A percentile compares a stretch with the other conserved stretches of the same genome.
Evolutionary conservation across 495 filamentous ascomycete genomes (phyloP).

Genomic region (Neurospora pannonica): DNA sequence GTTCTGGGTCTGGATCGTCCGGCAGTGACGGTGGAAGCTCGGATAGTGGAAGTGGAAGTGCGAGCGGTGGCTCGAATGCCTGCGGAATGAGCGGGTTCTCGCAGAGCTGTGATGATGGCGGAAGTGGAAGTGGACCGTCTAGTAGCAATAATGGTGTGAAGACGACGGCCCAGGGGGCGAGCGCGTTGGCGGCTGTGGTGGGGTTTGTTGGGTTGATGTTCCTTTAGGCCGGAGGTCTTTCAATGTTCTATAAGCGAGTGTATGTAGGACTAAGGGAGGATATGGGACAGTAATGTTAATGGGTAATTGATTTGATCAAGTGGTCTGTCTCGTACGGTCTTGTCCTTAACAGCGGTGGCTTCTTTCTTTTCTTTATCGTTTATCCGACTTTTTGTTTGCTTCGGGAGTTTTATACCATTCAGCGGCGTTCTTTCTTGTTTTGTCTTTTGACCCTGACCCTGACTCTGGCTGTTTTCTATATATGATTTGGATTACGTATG

Average conservation of each 20-base stretch:
- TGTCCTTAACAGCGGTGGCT: neutral
- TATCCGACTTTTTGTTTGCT: neutral
- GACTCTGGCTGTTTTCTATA: neutral
- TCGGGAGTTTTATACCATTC: neutral
- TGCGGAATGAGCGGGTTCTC: slow-evolving; percentile 26
- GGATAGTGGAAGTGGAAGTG: slow-evolving; percentile 8
- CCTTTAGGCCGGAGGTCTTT: neutral
- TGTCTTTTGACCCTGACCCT: neutral
- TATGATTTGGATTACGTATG: neutral
- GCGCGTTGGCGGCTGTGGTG: slow-evolving; percentile 7
- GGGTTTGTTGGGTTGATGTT: neutral
- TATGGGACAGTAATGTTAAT: neutral
- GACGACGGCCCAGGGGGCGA: neutral
- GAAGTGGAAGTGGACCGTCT: neutral
- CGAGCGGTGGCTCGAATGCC: neutral
- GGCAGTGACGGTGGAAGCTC: slow-evolving; percentile 1
- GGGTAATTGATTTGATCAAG: neutral
- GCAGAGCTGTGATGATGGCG: neutral
- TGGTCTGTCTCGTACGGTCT: too few species aligned
- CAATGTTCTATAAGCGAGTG: too few species aligned
- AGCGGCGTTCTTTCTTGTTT: neutral
- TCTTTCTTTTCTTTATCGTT: neutral
- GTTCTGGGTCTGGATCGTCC: slow-evolving; percentile 4
- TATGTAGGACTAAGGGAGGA: neutral
- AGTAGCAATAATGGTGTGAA: neutral